These are phyloP conservation scores for Penicillium cosmopolitanum DNA, from an alignment of 495 filamentous ascomycete species.

Conservation along the genomic window DNA sequence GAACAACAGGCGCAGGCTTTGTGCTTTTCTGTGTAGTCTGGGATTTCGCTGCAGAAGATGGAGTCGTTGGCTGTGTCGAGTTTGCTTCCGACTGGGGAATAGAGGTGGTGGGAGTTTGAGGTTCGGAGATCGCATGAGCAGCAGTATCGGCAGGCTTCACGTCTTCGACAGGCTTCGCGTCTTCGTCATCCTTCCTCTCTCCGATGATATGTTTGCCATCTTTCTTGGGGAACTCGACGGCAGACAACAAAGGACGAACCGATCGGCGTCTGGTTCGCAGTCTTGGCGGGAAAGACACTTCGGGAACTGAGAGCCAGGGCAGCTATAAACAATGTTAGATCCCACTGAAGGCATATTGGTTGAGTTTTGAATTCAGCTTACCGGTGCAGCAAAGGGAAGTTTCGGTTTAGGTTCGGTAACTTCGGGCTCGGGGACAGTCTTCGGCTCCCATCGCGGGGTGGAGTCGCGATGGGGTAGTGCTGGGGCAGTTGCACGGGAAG, in stretches of 20 bases:
- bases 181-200: conserved; percentile 22
- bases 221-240: conserved; percentile 55
- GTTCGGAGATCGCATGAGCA: conserved; percentile 49
- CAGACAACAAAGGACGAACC: conserved; percentile 38
- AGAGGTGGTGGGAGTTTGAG: conserved; percentile 70
- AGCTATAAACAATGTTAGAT: conserved; percentile 50
- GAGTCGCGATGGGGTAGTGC: conserved; percentile 35
- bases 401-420: conserved; percentile 12
- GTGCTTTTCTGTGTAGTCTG: conserved; percentile 47
- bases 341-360: neutral
- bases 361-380: conserved; percentile 45
- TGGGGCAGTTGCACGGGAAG: conserved; percentile 31
- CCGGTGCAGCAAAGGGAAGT: conserved; percentile 64
- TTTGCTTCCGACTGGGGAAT: conserved; percentile 66
- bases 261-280: conserved; percentile 45
- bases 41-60: conserved; percentile 55
- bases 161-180: conserved; percentile 21
- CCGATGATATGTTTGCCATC: conserved; percentile 33
- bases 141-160: conserved; percentile 27
- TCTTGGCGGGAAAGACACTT: conserved; percentile 64
- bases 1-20: conserved; percentile 61
- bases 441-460: conserved; percentile 37
- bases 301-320: conserved; percentile 80
- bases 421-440: conserved; percentile 15
- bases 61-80: conserved; percentile 72